A percentile compares a stretch with the other conserved stretches of the same genome.
phyloP scores from a whole-genome alignment of 129 eudicot genomes.

The Gnaphalium uliginosum region DNA sequence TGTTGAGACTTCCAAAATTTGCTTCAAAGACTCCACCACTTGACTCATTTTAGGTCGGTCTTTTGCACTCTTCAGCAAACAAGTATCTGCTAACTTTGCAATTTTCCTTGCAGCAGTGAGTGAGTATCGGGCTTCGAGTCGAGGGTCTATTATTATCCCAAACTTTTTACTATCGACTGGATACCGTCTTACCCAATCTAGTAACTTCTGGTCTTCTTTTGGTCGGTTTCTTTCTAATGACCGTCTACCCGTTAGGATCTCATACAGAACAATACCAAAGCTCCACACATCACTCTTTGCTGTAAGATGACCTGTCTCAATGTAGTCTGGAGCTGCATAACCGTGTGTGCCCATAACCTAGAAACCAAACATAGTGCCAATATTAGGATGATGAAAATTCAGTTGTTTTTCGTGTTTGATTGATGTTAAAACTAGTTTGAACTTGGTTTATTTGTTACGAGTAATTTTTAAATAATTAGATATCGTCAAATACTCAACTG shows the following conservation, averaged over 20 bases:
- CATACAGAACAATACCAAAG: slow-evolving; percentile 82
- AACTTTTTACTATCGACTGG: slow-evolving; percentile 69
- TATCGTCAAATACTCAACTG: not conserved
- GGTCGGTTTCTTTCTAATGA: slow-evolving; percentile 75
- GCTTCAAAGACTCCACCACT: slow-evolving; percentile 72
- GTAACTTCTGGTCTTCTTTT: slow-evolving; percentile 58
- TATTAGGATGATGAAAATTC: slow-evolving; percentile 3
- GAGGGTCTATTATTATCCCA: slow-evolving; percentile 61
- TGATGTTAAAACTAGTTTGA: not conserved
- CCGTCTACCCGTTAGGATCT: slow-evolving; percentile 78
- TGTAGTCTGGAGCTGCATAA: slow-evolving; percentile 92
- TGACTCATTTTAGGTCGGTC: slow-evolving; percentile 85
- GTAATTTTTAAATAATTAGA: not conserved
- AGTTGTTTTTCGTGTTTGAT: not conserved
- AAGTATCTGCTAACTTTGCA: slow-evolving; percentile 78
- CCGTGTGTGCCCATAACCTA: slow-evolving; percentile 95
- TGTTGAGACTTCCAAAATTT: slow-evolving; percentile 45
- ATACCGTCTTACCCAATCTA: slow-evolving; percentile 77
- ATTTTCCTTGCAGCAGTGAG: slow-evolving; percentile 61
- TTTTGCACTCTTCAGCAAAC: slow-evolving; percentile 59
- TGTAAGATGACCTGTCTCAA: slow-evolving; percentile 90
- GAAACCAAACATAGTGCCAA: slow-evolving; percentile 3
- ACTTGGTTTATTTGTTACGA: not conserved
- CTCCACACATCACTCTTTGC: slow-evolving; percentile 95
- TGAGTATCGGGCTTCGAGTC: slow-evolving; percentile 69